phyloP scores from a whole-genome alignment of 306 rosid species.

The Cucumis cinereus region DNA sequence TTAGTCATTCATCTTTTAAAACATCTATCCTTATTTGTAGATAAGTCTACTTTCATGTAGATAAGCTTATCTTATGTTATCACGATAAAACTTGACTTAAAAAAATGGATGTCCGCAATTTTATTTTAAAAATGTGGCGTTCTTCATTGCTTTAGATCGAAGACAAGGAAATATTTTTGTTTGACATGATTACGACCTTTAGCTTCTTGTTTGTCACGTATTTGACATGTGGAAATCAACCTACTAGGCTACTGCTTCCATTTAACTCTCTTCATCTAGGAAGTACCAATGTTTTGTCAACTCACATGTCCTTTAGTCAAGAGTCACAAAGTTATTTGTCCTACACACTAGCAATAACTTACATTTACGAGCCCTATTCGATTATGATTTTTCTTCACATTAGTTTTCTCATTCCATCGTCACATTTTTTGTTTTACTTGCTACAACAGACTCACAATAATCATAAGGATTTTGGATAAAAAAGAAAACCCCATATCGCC shows the following conservation, averaged over 20 bases:
- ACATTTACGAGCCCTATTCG: background rate
- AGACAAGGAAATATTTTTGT: background rate
- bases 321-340: background rate
- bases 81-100: background rate
- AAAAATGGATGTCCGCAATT: background rate
- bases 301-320: background rate
- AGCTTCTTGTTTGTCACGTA: background rate
- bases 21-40: background rate
- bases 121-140: background rate
- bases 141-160: background rate
- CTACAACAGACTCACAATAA: no score
- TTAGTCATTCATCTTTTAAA: background rate
- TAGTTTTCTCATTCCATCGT: background rate
- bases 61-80: background rate
- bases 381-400: background rate
- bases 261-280: background rate
- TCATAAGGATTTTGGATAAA: no score
- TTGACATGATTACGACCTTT: background rate
- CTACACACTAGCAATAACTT: background rate
- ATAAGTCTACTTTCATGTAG: background rate
- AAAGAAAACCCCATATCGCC: no score
- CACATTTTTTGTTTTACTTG: no score
- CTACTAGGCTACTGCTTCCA: no score
- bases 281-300: background rate
- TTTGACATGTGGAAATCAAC: background rate